Evolutionary conservation across 176 grass and related monocot species (phyloP).

Genomic region (Guadua angustifolia): DNA sequence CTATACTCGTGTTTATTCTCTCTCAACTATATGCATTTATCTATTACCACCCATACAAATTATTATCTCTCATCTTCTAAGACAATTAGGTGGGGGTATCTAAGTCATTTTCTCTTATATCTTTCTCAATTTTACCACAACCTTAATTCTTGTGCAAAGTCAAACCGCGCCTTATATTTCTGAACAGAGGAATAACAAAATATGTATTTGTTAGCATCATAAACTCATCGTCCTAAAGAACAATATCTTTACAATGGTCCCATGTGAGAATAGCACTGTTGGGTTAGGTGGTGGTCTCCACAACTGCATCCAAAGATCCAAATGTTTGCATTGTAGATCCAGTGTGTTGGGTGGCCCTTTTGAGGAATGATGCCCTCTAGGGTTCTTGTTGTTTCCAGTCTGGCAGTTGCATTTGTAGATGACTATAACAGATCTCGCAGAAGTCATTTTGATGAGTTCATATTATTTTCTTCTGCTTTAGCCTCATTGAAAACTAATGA

Average conservation of each 20-base stretch:
- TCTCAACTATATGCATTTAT: too few relatives aligned
- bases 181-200: not conserved
- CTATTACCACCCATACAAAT: too few relatives aligned
- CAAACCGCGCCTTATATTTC: too few relatives aligned
- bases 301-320: conserved; percentile 45
- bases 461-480: conserved; percentile 19
- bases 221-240: conserved; percentile 42
- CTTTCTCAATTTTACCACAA: too few relatives aligned
- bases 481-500: not conserved
- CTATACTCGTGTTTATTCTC: too few relatives aligned
- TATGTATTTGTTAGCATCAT: conserved; percentile 31
- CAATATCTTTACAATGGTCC: conserved; percentile 49
- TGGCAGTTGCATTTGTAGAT: conserved; percentile 39
- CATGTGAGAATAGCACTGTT: conserved; percentile 53
- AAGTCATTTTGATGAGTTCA: conserved; percentile 16
- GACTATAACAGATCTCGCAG: conserved; percentile 12
- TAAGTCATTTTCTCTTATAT: too few relatives aligned
- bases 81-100: too few relatives aligned
- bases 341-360: conserved; percentile 31
- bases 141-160: too few relatives aligned
- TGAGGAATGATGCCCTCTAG: conserved; percentile 31
- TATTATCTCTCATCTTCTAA: too few relatives aligned
- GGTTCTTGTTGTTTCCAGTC: conserved; percentile 49
- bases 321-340: conserved; percentile 41
- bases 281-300: conserved; percentile 53